Evolutionary conservation across 2,329 filamentous ascomycete species (phyloP).

Genomic region (Fusarium veterinarium): DNA sequence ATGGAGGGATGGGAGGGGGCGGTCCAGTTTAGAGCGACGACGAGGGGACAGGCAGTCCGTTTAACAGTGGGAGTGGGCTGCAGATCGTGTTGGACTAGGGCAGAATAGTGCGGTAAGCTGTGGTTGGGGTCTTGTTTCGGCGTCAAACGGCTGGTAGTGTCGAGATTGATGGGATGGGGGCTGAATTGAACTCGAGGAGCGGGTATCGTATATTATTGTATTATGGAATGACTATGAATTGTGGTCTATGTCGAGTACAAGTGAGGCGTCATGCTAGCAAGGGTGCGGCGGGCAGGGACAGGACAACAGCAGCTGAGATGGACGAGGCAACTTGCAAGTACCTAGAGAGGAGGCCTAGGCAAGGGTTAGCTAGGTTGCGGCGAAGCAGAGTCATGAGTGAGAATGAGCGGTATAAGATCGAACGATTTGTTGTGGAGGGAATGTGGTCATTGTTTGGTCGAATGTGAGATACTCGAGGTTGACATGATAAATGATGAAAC

Average conservation of each 20-base stretch:
- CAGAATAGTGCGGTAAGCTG: slow-evolving; percentile 9
- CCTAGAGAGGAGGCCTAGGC: background rate
- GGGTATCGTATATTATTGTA: slow-evolving; percentile 10
- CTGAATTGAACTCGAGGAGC: background rate
- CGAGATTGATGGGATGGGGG: background rate
- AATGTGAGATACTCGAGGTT: slow-evolving; percentile 21
- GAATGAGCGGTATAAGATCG: slow-evolving; percentile 1
- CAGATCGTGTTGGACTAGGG: slow-evolving; percentile 15
- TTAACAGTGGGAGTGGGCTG: slow-evolving; percentile 24
- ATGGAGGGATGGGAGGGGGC: slow-evolving; percentile 2
- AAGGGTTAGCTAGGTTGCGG: slow-evolving; percentile 3
- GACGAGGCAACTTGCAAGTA: slow-evolving; percentile 1
- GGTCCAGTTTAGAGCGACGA: slow-evolving; percentile 10
- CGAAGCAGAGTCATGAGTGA: slow-evolving; percentile 13
- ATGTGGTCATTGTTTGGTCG: slow-evolving; percentile 8
- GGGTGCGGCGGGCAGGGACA: background rate
- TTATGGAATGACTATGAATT: background rate
- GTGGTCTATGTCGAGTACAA: slow-evolving; percentile 17
- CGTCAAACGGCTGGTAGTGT: slow-evolving; percentile 24
- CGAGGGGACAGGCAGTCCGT: background rate
- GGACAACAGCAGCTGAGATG: background rate
- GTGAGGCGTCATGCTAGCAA: slow-evolving; percentile 24
- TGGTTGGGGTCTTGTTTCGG: background rate
- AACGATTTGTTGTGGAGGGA: slow-evolving; percentile 1
- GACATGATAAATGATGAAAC: slow-evolving; percentile 37